Conservation (phyloP, 129 eudicot genomes). For the Lactuca sativa region DNA sequence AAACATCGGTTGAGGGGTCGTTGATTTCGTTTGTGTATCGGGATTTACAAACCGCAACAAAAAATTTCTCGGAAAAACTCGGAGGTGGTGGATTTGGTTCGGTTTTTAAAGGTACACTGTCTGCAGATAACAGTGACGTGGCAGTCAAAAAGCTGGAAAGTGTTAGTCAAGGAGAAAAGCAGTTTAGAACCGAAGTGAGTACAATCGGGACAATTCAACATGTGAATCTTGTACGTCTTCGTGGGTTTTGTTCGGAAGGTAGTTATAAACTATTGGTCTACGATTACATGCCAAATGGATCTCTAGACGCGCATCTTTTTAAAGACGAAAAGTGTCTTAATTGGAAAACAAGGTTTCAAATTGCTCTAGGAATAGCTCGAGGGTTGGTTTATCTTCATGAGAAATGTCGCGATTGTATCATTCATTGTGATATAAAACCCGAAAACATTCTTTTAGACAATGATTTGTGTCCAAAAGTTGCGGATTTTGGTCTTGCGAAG, state of each 20-base stretch:
- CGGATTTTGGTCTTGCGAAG: slow-evolving; percentile 83
- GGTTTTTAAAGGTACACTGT: slow-evolving; percentile 52
- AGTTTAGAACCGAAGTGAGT: slow-evolving; percentile 72
- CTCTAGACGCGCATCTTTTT: slow-evolving; percentile 58
- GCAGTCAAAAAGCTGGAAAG: slow-evolving; percentile 77
- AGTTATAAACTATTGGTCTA: slow-evolving; percentile 52
- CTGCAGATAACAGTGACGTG: slow-evolving; percentile 46
- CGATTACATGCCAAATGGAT: slow-evolving; percentile 70
- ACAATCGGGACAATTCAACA: slow-evolving; percentile 81
- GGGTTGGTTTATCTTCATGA: slow-evolving; percentile 76
- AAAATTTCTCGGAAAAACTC: slow-evolving; percentile 48
- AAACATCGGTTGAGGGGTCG: slow-evolving; percentile 51
- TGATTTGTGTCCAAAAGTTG: slow-evolving; percentile 56
- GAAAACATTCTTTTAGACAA: slow-evolving; percentile 65
- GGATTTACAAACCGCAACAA: slow-evolving; percentile 46
- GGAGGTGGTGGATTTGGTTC: slow-evolving; percentile 78
- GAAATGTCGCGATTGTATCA: slow-evolving; percentile 68
- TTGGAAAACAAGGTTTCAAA: slow-evolving; percentile 65
- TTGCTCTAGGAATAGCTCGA: slow-evolving; percentile 63
- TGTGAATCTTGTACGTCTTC: slow-evolving; percentile 69
- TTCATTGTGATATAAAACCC: slow-evolving; percentile 86
- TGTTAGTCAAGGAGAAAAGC: slow-evolving; percentile 65
- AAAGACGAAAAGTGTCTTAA: slow-evolving; percentile 17
- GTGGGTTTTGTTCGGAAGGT: slow-evolving; percentile 68
- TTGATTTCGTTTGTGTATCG: slow-evolving; percentile 43